These are phyloP conservation scores for Sugiyamaella xylanicola DNA, from an alignment of 1,139 yeast genomes.

Conservation along the genomic window DNA sequence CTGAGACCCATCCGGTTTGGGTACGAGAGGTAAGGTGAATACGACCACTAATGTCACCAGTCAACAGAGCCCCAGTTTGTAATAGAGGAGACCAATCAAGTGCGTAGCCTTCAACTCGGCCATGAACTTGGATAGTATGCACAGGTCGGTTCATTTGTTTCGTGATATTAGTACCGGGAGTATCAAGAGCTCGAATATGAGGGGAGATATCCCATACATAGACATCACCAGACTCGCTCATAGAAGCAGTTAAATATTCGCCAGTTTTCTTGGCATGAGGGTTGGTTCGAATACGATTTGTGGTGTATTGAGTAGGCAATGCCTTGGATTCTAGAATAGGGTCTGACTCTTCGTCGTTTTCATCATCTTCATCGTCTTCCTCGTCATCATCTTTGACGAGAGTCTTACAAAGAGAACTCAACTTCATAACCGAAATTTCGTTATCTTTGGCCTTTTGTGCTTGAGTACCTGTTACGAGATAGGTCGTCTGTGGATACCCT, in stretches of 20 bases:
- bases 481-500: constrained; percentile 83
- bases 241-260: constrained; percentile 83
- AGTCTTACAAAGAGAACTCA: constrained; percentile 81
- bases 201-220: constrained; percentile 77
- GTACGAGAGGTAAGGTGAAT: constrained; percentile 77
- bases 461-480: constrained; percentile 91
- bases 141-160: constrained; percentile 76
- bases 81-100: constrained; percentile 93
- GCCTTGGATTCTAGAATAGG: constrained; percentile 87
- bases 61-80: constrained; percentile 74
- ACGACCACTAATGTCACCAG: constrained; percentile 90
- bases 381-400: constrained; percentile 76
- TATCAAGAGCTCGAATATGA: constrained; percentile 80
- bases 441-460: constrained; percentile 87
- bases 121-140: constrained; percentile 84
- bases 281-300: constrained; percentile 84
- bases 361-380: constrained; percentile 72
- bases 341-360: constrained; percentile 75
- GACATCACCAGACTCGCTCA: constrained; percentile 91
- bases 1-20: constrained; percentile 82
- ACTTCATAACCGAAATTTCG: constrained; percentile 79
- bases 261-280: constrained; percentile 78
- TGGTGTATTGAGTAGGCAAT: constrained; percentile 75
- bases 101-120: constrained; percentile 97
- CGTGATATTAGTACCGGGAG: constrained; percentile 82